Base-by-base conservation (phyloP, 2,329 filamentous ascomycete genomes). In the Hypomyces rosellus region DNA sequence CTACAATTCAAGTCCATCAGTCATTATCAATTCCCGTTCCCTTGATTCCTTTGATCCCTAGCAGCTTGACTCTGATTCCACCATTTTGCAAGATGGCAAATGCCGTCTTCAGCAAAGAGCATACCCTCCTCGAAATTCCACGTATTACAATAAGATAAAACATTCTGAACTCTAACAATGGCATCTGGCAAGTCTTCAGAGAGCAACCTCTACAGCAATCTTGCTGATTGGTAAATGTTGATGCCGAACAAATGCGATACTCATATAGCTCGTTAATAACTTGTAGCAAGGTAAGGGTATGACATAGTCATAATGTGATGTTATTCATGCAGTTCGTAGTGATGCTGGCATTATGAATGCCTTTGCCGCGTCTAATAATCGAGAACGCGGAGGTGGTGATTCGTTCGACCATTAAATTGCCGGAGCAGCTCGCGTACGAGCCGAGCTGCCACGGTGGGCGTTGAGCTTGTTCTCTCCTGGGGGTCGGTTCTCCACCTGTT, bases 401-500 rank as follows among this genome's bases (percentile, higher is more conserved):
- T 25, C 15, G 22, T 50, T n/a, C 47, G 36, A 48, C 36, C 20
- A 15, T 42, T 22, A 34, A 25, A 49, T 20, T 18, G 47, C 6
- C 13, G 49, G 41, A 9, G 36, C 4, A 34, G 45, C 42, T 34
- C 40, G 46, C 34, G 34, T 48, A 20, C 25, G 44, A 12, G 40
- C 47, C 42, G 34, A 34, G 12, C 33, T 43, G 22, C 44, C 47
- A 34, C 40, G 44, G 15, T 42, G 38, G 30, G n/a, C 50, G 36
- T 56, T 57, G 22, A 25, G 37, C 37, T 46, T 49, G 18, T 52
- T 49, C 37, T 61, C 59, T 15, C 50, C 46, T 0, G 71, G 72
- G 34, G 71, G 74, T 20, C 68, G 64, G 55, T 78, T 77, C 63
- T 78, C 74, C 16, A 68, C 66, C 36, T 65, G 65, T 58, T 69